These are phyloP conservation scores for Parasitella parasitica DNA, from an alignment of 371 early-diverging fungal genomes.

Conservation along the genomic window DNA sequence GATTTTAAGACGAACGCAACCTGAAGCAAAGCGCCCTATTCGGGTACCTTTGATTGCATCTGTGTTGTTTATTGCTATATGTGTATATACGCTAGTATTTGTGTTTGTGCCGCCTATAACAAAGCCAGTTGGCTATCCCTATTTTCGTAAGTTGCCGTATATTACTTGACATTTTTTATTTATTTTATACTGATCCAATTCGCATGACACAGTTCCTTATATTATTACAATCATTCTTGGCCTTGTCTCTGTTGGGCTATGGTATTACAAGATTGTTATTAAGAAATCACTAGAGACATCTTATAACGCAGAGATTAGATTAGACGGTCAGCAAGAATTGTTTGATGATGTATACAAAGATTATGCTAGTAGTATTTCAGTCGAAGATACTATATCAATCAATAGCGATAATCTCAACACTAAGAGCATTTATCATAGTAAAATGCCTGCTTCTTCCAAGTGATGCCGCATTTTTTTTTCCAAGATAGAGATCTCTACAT, in stretches of 20 bases:
- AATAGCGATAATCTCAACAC: background rate
- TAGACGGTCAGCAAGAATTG: constrained; percentile 14
- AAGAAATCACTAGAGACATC: constrained; percentile 15
- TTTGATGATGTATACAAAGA: constrained; percentile 13
- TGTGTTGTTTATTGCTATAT: constrained; percentile 18
- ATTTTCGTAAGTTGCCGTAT: constrained; percentile 15
- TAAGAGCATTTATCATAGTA: background rate
- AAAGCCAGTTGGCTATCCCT: constrained; percentile 19
- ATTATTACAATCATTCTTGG: constrained; percentile 17
- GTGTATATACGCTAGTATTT: constrained; percentile 23
- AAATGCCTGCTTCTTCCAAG: too few relatives aligned
- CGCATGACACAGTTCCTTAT: constrained; percentile 18
- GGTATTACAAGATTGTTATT: constrained; percentile 20
- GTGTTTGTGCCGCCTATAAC: constrained; percentile 24
- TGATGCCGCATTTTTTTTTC: too few relatives aligned
- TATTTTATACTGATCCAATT: background rate
- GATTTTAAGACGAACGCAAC: constrained; percentile 20
- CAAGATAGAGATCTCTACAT: too few relatives aligned
- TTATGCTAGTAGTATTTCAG: constrained; percentile 1
- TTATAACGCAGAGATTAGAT: constrained; percentile 22
- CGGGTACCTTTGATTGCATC: constrained; percentile 17
- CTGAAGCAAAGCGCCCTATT: constrained; percentile 21
- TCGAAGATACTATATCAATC: background rate
- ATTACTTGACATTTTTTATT: background rate
- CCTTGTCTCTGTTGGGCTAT: constrained; percentile 12